These are phyloP conservation scores for Diaporthe sp. DNA, from an alignment of 2,329 filamentous ascomycete species.

Conservation along the genomic window DNA sequence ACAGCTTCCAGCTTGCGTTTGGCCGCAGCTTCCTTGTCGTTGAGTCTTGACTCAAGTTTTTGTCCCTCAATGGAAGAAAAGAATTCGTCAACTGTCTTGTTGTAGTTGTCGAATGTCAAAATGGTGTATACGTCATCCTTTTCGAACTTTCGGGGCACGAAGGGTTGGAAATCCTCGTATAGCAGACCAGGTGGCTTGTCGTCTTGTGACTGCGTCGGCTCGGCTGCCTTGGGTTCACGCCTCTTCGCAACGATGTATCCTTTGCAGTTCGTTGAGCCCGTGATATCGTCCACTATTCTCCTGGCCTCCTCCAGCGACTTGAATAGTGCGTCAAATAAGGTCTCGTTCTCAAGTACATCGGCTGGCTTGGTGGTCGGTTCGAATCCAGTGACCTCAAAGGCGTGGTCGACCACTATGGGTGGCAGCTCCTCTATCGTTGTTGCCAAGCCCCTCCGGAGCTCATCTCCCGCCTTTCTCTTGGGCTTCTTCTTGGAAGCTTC, in stretches of 20 bases:
- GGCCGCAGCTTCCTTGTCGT: constrained; percentile 84
- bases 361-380: constrained; percentile 76
- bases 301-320: constrained; percentile 78
- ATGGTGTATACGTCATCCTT: constrained; percentile 75
- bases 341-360: constrained; percentile 76
- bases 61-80: constrained; percentile 97
- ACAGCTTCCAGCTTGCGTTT: constrained; percentile 89
- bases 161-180: constrained; percentile 97
- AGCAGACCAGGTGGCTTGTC: constrained; percentile 66
- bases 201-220: constrained; percentile 46
- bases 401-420: constrained; percentile 89
- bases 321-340: constrained; percentile 75
- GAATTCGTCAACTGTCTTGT: constrained; percentile 94
- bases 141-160: constrained; percentile 84
- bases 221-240: constrained; percentile 45
- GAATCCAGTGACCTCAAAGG: constrained; percentile 77
- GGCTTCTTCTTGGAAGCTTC: constrained; percentile 71
- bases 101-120: constrained; percentile 86
- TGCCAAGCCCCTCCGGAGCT: constrained; percentile 83
- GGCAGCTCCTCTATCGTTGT: constrained; percentile 90
- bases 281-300: constrained; percentile 77
- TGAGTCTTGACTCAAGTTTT: constrained; percentile 85
- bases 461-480: constrained; percentile 80
- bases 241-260: constrained; percentile 91
- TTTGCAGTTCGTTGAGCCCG: constrained; percentile 72